phyloP scores from a whole-genome alignment of 2,329 filamentous ascomycete genomes.

The Fusarium devonianum region DNA sequence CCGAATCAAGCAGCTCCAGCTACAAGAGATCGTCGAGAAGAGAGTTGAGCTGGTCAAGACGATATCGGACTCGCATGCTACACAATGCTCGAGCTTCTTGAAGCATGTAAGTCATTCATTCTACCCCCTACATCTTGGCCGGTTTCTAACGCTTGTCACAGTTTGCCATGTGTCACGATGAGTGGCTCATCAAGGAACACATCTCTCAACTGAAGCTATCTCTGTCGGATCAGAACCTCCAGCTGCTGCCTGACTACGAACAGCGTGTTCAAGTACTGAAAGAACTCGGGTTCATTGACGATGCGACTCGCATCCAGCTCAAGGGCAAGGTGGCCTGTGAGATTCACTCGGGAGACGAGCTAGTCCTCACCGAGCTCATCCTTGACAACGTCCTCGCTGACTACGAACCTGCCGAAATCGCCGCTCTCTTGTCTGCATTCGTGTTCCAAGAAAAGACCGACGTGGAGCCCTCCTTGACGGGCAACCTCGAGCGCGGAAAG shows the following conservation, averaged over 20 bases:
- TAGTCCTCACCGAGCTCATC: constrained; percentile 94
- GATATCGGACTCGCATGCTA: constrained; percentile 70
- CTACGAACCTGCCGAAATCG: constrained; percentile 96
- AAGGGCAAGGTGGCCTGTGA: constrained; percentile 99
- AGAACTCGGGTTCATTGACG: constrained; percentile 91
- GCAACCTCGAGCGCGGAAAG: constrained; percentile 81
- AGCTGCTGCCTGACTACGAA: constrained; percentile 94
- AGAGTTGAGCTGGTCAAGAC: constrained; percentile 68
- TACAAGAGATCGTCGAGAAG: constrained; percentile 81
- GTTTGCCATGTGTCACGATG: constrained; percentile 96
- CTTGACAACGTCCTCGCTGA: constrained; percentile 96
- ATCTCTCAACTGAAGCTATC: constrained; percentile 86
- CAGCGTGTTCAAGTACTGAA: constrained; percentile 91
- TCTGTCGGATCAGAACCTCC: constrained; percentile 95
- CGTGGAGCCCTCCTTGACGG: constrained; percentile 78
- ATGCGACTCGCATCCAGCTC: constrained; percentile 84
- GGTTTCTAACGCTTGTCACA: constrained; percentile 56
- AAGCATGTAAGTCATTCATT: constrained; percentile 75
- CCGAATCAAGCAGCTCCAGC: constrained; percentile 80
- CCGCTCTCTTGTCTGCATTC: constrained; percentile 89
- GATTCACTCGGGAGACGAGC: constrained; percentile 94
- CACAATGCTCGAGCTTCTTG: constrained; percentile 78
- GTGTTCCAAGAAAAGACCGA: constrained; percentile 98
- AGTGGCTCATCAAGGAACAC: constrained; percentile 95
- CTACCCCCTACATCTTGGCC: background rate